A percentile compares a stretch with the other conserved stretches of the same genome.
phyloP scores from a whole-genome alignment of 2,329 filamentous ascomycete genomes.

The Sporothrix phasma region DNA sequence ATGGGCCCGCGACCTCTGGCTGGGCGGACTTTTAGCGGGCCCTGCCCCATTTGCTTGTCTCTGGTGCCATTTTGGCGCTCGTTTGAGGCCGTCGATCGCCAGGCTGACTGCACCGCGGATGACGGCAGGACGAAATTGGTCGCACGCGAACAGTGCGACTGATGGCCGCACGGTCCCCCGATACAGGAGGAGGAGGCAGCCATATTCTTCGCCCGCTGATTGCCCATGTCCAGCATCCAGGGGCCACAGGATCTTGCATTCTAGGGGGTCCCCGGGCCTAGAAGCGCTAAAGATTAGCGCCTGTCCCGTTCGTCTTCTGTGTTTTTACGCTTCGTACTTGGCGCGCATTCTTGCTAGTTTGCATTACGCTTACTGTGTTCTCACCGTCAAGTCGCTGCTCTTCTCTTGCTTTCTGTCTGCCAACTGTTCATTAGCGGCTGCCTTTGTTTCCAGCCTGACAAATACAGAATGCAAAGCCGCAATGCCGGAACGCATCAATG shows the following conservation, averaged over 20 bases:
- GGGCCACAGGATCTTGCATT: too few relatives aligned
- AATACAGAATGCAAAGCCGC: background rate
- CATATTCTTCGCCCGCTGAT: background rate
- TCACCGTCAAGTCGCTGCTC: background rate
- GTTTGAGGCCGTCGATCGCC: background rate
- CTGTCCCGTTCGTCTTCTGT: background rate
- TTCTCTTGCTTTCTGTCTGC: background rate
- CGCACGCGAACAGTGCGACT: background rate
- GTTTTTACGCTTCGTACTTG: background rate
- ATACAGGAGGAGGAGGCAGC: background rate
- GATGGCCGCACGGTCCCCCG: background rate
- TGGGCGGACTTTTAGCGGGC: background rate
- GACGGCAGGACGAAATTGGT: background rate
- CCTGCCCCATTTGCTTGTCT: background rate
- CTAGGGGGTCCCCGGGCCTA: background rate
- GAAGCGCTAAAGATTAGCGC: background rate
- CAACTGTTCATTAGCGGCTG: background rate
- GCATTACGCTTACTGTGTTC: background rate
- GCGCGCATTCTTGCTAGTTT: background rate
- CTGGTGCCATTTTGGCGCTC: background rate
- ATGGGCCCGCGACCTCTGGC: background rate
- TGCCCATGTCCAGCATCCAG: too few relatives aligned
- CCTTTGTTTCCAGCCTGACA: conserved; percentile 2
- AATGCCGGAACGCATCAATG: background rate
- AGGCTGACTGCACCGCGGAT: conserved; percentile 9